phyloP scores from a whole-genome alignment of 441 rosid genomes.

The Manihot esculenta region DNA sequence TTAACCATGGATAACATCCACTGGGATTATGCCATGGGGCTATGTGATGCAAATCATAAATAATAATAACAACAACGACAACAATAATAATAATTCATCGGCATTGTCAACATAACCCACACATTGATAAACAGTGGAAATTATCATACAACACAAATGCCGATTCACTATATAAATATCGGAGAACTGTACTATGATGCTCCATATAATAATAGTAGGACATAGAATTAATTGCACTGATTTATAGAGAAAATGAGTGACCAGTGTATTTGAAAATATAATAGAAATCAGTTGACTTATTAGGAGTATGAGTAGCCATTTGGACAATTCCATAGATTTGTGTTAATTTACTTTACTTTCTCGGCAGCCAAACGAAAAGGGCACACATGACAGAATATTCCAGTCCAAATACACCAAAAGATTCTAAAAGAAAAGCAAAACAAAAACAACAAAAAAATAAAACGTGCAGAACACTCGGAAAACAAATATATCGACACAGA shows the following conservation, averaged over 20 bases:
- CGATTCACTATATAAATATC: background rate
- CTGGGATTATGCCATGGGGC: too few relatives aligned
- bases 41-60: too few relatives aligned
- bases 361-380: conserved; percentile 44
- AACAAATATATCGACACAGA: conserved; percentile 7
- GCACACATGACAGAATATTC: conserved; percentile 34
- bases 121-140: background rate
- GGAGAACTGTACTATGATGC: background rate
- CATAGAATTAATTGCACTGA: background rate
- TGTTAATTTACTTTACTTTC: conserved; percentile 22
- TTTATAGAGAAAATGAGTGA: background rate
- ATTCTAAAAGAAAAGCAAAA: conserved; percentile 11
- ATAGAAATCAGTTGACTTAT: conserved; percentile 20
- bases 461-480: background rate
- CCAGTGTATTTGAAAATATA: background rate
- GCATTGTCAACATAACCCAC: too few relatives aligned
- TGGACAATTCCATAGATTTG: conserved; percentile 22
- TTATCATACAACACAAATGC: too few relatives aligned
- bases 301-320: conserved; percentile 8
- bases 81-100: too few relatives aligned
- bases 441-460: too few relatives aligned
- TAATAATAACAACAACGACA: too few relatives aligned
- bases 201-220: background rate
- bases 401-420: conserved; percentile 13
- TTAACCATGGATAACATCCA: too few relatives aligned